Conservation (phyloP, 2,329 filamentous ascomycete genomes). For the Penicillium brasilianum region DNA sequence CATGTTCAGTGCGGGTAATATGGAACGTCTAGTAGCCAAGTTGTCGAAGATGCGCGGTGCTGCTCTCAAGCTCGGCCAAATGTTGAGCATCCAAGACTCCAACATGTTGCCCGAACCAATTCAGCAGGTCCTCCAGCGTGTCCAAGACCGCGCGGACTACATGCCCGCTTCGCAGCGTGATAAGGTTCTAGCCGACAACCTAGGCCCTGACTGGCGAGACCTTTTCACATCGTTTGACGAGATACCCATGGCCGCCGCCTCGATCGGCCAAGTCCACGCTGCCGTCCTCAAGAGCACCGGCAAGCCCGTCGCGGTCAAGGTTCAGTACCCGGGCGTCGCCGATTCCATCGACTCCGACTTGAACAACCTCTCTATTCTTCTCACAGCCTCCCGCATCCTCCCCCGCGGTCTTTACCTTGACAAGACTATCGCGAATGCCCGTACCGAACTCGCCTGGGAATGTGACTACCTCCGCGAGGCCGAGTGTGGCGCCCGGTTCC, state of each 20-base stretch:
- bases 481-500: slow-evolving; percentile 76
- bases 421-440: slow-evolving; percentile 95
- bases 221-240: slow-evolving; percentile 87
- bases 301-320: slow-evolving; percentile 85
- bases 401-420: slow-evolving; percentile 93
- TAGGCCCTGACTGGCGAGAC: slow-evolving; percentile 83
- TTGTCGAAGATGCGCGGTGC: slow-evolving; percentile 95
- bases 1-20: slow-evolving; percentile 85
- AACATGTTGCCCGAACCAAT: slow-evolving; percentile 91
- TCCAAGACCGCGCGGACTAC: slow-evolving; percentile 96
- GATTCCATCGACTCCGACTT: slow-evolving; percentile 96
- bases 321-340: slow-evolving; percentile 95
- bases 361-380: slow-evolving; percentile 86
- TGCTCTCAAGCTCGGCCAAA: slow-evolving; percentile 94
- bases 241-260: slow-evolving; percentile 89
- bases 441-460: slow-evolving; percentile 92
- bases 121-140: slow-evolving; percentile 86
- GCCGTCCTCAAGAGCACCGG: slow-evolving; percentile 78
- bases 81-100: slow-evolving; percentile 97
- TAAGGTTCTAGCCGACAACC: slow-evolving; percentile 75
- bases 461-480: slow-evolving; percentile 94
- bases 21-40: slow-evolving; percentile 90
- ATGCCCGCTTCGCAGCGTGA: slow-evolving; percentile 96
- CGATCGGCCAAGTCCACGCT: slow-evolving; percentile 94
- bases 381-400: slow-evolving; percentile 86